phyloP scores from a whole-genome alignment of 139 green algal genomes.

The Eudorina sp. region DNA sequence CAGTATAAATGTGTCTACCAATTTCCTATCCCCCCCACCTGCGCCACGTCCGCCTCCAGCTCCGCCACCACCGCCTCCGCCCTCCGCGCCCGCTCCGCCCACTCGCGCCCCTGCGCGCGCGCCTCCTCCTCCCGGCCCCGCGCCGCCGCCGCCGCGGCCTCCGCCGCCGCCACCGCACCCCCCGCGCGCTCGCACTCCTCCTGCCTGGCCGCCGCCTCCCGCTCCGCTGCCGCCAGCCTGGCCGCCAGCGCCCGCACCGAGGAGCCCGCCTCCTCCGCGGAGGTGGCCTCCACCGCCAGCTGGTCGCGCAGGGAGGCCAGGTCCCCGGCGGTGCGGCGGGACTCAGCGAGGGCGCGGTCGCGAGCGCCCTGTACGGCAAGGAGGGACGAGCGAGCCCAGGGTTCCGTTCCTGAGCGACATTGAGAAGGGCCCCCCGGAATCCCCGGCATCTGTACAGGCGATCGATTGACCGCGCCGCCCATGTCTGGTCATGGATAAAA shows the following conservation, averaged over 20 bases:
- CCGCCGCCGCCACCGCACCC: constrained; percentile 43
- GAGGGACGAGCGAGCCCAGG: background rate
- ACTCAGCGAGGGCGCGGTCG: constrained; percentile 40
- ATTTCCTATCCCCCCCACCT: constrained; percentile 62
- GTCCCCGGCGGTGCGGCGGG: constrained; percentile 17
- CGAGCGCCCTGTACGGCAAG: constrained; percentile 41
- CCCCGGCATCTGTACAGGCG: too few relatives aligned
- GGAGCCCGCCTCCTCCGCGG: constrained; percentile 37
- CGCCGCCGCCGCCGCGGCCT: constrained; percentile 40
- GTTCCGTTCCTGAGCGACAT: too few relatives aligned
- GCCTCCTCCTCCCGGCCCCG: constrained; percentile 63
- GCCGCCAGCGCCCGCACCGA: constrained; percentile 25
- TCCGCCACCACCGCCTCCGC: constrained; percentile 67
- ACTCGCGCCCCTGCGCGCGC: constrained; percentile 60
- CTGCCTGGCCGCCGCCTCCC: constrained; percentile 52
- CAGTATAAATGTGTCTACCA: too few relatives aligned
- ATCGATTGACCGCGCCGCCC: too few relatives aligned
- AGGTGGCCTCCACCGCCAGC: constrained; percentile 35
- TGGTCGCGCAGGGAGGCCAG: constrained; percentile 38
- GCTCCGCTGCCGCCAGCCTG: constrained; percentile 34
- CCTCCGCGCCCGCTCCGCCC: constrained; percentile 66
- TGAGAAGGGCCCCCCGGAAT: too few relatives aligned
- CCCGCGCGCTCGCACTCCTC: constrained; percentile 45
- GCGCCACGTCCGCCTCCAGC: constrained; percentile 58
- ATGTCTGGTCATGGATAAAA: too few relatives aligned